phyloP scores from a whole-genome alignment of 1,139 yeast species.

The Scheffersomyces cryptocercus region DNA sequence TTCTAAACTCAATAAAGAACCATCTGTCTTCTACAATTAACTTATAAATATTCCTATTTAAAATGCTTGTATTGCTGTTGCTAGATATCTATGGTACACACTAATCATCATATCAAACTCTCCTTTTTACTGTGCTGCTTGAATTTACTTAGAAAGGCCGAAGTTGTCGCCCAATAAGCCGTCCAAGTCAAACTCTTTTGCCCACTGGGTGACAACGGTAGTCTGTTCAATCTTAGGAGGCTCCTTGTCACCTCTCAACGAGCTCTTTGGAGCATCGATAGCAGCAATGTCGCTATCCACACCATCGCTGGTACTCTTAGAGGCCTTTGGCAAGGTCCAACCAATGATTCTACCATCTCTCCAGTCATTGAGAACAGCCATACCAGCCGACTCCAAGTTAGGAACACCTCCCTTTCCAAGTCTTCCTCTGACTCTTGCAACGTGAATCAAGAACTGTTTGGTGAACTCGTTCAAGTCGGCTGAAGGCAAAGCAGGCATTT shows the following conservation, averaged over 20 bases:
- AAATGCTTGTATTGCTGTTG: not conserved
- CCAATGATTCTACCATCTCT: slow-evolving; percentile 93
- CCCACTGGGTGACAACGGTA: slow-evolving; percentile 86
- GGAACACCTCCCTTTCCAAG: slow-evolving; percentile 93
- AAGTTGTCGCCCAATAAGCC: slow-evolving; percentile 58
- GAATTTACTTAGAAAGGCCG: slow-evolving; percentile 17
- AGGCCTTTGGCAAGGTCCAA: slow-evolving; percentile 82
- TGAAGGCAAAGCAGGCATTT: slow-evolving; percentile 78
- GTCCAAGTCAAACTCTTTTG: slow-evolving; percentile 90
- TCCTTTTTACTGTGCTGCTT: not conserved
- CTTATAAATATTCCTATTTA: not conserved
- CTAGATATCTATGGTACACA: not conserved
- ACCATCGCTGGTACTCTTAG: slow-evolving; percentile 38
- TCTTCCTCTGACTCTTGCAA: slow-evolving; percentile 91
- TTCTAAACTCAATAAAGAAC: too few relatives aligned
- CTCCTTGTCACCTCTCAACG: slow-evolving; percentile 47
- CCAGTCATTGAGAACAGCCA: slow-evolving; percentile 88
- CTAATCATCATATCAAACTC: too few relatives aligned
- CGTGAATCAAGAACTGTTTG: slow-evolving; percentile 85
- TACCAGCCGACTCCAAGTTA: slow-evolving; percentile 81
- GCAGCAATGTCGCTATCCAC: slow-evolving; percentile 18
- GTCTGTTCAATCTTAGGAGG: slow-evolving; percentile 68
- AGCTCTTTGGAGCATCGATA: slow-evolving; percentile 41
- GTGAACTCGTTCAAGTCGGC: slow-evolving; percentile 64
- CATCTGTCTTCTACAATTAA: too few relatives aligned